Conservation (phyloP, 208 protist genomes). For the Leptomonas seymouri region DNA sequence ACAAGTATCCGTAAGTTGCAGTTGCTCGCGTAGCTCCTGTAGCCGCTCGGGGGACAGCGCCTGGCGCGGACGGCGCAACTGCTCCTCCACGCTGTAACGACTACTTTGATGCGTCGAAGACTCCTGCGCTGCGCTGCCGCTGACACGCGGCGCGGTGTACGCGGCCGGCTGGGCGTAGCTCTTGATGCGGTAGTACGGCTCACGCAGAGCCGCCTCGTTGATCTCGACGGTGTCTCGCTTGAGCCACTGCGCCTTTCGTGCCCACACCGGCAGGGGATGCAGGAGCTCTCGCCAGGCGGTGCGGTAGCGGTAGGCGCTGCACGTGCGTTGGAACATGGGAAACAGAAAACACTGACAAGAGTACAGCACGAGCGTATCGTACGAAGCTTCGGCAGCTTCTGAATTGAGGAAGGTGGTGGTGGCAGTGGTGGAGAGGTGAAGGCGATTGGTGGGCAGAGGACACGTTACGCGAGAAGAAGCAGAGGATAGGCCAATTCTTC, state of each 20-base stretch:
- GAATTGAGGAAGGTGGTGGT: too few relatives aligned
- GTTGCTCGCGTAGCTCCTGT: constrained; percentile 54
- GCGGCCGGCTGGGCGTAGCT: constrained; percentile 36
- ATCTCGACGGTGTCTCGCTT: constrained; percentile 87
- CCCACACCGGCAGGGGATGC: constrained; percentile 67
- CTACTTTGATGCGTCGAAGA: constrained; percentile 30
- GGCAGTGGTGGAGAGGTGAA: too few relatives aligned
- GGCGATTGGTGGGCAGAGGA: too few relatives aligned
- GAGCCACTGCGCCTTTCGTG: constrained; percentile 77
- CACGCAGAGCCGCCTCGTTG: constrained; percentile 75
- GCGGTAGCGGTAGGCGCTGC: constrained; percentile 48
- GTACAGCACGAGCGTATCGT: too few relatives aligned
- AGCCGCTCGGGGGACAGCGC: constrained; percentile 55
- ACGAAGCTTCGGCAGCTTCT: too few relatives aligned
- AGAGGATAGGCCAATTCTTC: too few relatives aligned
- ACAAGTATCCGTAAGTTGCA: constrained; percentile 43
- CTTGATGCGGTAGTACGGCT: constrained; percentile 89
- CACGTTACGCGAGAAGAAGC: constrained; percentile 12
- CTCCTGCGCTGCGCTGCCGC: constrained; percentile 20
- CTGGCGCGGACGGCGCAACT: constrained; percentile 44
- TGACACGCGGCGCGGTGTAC: constrained; percentile 4
- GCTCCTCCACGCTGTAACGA: constrained; percentile 31
- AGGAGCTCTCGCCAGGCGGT: constrained; percentile 90
- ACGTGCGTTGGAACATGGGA: constrained; percentile 44
- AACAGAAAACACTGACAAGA: background rate